A percentile compares a stretch with the other conserved stretches of the same genome.
phyloP scores from a whole-genome alignment of 108 stramenopile species.

The Schizochytrium sp. region DNA sequence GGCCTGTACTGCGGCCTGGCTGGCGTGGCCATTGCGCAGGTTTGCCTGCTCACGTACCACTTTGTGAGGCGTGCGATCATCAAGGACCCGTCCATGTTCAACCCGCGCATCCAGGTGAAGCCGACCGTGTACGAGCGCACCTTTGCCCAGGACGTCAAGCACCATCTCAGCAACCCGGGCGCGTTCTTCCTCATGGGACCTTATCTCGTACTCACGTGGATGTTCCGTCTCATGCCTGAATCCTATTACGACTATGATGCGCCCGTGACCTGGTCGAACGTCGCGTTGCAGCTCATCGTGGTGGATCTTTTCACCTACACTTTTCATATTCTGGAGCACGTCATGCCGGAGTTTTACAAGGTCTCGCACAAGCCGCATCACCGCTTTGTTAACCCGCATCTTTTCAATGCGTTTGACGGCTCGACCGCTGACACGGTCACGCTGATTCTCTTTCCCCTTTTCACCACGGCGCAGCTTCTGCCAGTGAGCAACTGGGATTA shows the following conservation, averaged over 20 bases:
- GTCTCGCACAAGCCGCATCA: constrained; percentile 89
- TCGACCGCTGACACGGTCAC: constrained; percentile 68
- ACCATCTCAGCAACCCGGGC: constrained; percentile 75
- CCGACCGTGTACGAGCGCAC: constrained; percentile 49
- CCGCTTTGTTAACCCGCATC: constrained; percentile 76
- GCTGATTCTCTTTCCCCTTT: constrained; percentile 81
- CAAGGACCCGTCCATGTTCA: neutral
- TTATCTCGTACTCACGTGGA: constrained; percentile 77
- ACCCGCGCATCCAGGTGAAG: constrained; percentile 54
- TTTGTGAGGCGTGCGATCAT: constrained; percentile 47
- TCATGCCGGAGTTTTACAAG: constrained; percentile 58
- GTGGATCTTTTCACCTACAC: constrained; percentile 73
- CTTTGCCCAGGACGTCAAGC: constrained; percentile 57
- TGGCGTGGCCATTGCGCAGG: constrained; percentile 69
- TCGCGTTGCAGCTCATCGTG: constrained; percentile 60
- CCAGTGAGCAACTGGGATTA: constrained; percentile 70
- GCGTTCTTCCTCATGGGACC: constrained; percentile 71
- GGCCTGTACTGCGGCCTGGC: constrained; percentile 46
- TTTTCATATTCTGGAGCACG: constrained; percentile 75
- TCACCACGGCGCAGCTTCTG: constrained; percentile 63
- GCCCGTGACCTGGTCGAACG: constrained; percentile 59
- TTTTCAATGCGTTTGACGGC: constrained; percentile 90
- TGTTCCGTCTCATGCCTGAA: constrained; percentile 65
- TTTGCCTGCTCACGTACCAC: constrained; percentile 59
- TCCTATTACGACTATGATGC: constrained; percentile 73